phyloP scores from a whole-genome alignment of 148 eudicot species.

The Bassia scoparia region DNA sequence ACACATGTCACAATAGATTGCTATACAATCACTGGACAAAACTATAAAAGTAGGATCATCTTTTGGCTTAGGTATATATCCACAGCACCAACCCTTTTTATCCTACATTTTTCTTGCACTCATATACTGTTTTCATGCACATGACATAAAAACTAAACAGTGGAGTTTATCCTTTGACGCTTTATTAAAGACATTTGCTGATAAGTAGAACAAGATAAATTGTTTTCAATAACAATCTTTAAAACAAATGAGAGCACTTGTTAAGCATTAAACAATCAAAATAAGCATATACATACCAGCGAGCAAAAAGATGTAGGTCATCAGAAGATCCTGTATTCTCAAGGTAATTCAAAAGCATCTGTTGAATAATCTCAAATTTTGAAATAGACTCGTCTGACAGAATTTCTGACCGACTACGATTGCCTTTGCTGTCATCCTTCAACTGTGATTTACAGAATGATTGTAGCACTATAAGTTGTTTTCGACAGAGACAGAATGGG shows the following conservation, averaged over 20 bases:
- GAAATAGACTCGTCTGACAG: constrained; percentile 42
- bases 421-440: constrained; percentile 41
- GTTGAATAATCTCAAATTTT: constrained; percentile 76
- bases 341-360: constrained; percentile 84
- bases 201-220: too few species aligned
- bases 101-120: too few species aligned
- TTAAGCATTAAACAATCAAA: constrained; percentile 1
- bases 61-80: too few species aligned
- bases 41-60: too few species aligned
- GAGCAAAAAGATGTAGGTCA: constrained; percentile 69
- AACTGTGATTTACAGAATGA: constrained; percentile 62
- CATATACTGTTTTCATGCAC: too few species aligned
- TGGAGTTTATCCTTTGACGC: too few species aligned
- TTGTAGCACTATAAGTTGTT: constrained; percentile 62
- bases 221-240: too few species aligned
- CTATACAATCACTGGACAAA: too few species aligned
- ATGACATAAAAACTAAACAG: too few species aligned
- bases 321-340: constrained; percentile 70
- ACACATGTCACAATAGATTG: too few species aligned
- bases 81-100: too few species aligned
- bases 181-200: too few species aligned
- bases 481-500: constrained; percentile 62
- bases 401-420: constrained; percentile 32
- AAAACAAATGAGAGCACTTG: neutral
- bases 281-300: constrained; percentile 55